A percentile compares a stretch with the other conserved stretches of the same genome.
These are phyloP conservation scores for Herpotrichia juniperi DNA, from an alignment of 2,329 filamentous ascomycete genomes.

Conservation along the genomic window DNA sequence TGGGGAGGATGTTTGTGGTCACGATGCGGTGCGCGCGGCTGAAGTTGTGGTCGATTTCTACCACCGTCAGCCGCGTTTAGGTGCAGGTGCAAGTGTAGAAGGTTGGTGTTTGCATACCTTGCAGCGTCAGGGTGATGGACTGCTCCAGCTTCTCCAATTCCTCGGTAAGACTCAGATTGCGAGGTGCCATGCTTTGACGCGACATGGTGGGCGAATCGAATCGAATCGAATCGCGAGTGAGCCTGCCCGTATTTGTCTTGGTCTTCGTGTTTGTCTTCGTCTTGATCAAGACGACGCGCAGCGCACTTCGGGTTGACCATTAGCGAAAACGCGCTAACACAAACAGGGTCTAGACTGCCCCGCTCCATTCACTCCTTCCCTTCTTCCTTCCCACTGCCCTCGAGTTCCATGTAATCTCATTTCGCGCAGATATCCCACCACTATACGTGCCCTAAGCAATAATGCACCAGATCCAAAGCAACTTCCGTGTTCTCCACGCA, in stretches of 20 bases:
- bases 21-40: slow-evolving; percentile 96
- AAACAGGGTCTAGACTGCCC: slow-evolving; percentile 12
- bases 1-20: slow-evolving; percentile 87
- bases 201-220: slow-evolving; percentile 60
- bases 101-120: slow-evolving; percentile 61
- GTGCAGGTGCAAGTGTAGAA: slow-evolving; percentile 18
- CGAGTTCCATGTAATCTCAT: slow-evolving; percentile 13
- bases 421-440: too few relatives aligned
- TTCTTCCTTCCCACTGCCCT: neutral
- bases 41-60: slow-evolving; percentile 99
- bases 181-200: slow-evolving; percentile 54
- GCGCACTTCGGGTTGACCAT: slow-evolving; percentile 4
- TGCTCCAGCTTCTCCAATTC: slow-evolving; percentile 96
- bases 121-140: slow-evolving; percentile 92
- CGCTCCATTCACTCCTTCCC: slow-evolving; percentile 1
- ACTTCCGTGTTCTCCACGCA: too few relatives aligned
- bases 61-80: slow-evolving; percentile 28
- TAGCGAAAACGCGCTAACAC: slow-evolving; percentile 16
- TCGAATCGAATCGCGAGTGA: neutral
- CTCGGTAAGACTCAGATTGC: slow-evolving; percentile 81
- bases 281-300: neutral
- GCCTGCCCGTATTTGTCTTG: neutral
- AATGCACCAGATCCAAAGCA: too few relatives aligned
- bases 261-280: neutral
- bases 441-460: too few relatives aligned